These are phyloP conservation scores for Cadophora gregata DNA, from an alignment of 2,329 filamentous ascomycete genomes.

Conservation along the genomic window DNA sequence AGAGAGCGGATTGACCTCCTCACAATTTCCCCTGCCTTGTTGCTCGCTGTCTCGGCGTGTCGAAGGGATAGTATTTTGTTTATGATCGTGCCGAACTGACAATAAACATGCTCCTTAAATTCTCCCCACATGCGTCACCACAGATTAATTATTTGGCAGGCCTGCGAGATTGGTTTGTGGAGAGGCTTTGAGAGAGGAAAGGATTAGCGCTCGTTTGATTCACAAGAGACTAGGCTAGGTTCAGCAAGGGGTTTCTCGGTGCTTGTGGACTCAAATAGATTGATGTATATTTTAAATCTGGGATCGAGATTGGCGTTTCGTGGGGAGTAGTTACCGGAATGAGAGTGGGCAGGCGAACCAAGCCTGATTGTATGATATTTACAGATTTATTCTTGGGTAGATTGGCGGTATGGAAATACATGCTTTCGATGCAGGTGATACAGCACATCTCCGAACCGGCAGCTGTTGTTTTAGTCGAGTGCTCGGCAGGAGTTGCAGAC, in stretches of 20 bases:
- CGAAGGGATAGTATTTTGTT: not conserved
- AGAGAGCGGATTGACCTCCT: not conserved
- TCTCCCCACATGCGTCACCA: not conserved
- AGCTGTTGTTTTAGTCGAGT: not conserved
- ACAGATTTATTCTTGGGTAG: not conserved
- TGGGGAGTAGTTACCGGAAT: not conserved
- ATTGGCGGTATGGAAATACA: not conserved
- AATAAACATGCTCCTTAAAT: not conserved
- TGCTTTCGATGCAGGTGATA: not conserved
- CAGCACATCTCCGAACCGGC: not conserved
- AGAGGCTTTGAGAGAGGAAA: not conserved
- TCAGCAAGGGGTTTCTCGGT: not conserved
- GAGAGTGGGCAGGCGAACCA: not conserved
- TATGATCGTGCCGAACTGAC: not conserved
- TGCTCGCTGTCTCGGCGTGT: not conserved
- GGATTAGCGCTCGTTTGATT: slow-evolving; percentile 3
- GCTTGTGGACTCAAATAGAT: slow-evolving; percentile 5
- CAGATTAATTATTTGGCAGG: slow-evolving; percentile 4
- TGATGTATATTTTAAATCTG: slow-evolving; percentile 2
- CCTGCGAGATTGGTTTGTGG: not conserved
- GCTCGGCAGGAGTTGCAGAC: not conserved
- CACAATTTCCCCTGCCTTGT: not conserved
- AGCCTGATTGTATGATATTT: not conserved
- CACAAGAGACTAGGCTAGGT: not conserved
- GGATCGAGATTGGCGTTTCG: not conserved